Evolutionary conservation across 140 eudicot genomes (phyloP).

Genomic region (Anethum foeniculum): DNA sequence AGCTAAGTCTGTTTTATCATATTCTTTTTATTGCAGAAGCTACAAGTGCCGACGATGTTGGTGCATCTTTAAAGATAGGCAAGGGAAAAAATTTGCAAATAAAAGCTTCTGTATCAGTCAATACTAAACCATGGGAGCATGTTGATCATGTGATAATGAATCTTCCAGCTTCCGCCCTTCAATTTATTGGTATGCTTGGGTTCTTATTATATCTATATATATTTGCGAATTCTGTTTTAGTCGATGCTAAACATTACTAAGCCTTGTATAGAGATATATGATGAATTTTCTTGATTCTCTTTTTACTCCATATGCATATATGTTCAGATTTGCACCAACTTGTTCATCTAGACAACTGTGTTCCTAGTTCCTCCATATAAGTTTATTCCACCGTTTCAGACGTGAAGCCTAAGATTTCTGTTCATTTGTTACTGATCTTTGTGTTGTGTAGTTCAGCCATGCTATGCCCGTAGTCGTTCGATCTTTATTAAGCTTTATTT

Average conservation of each 20-base stretch:
- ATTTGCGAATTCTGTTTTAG: not conserved
- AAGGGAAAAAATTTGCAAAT: constrained; percentile 48
- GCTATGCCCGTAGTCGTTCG: not conserved
- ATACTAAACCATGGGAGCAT: constrained; percentile 84
- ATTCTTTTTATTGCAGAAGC: constrained; percentile 23
- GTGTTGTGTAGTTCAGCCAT: not conserved
- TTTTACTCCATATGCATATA: not conserved
- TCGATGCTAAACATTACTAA: not conserved
- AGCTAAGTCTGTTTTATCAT: not conserved
- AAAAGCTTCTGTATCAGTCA: constrained; percentile 35
- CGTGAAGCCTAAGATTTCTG: not conserved
- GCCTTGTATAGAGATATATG: not conserved
- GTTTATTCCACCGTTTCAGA: not conserved
- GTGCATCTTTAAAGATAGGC: constrained; percentile 40
- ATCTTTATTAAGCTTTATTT: not conserved
- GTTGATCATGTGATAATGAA: constrained; percentile 93
- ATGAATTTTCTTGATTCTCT: not conserved
- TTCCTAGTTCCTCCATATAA: not conserved
- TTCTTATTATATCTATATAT: not conserved
- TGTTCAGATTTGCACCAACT: not conserved
- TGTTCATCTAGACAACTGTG: not conserved
- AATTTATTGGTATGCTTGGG: constrained; percentile 60
- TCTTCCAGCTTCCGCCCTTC: constrained; percentile 90
- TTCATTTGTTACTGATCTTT: not conserved
- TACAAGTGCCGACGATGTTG: constrained; percentile 21